Evolutionary conservation across 805 yeast species (phyloP), one percentile per base, ranked within the genome.

Genomic region (Wickerhamomyces queroliae): DNA sequence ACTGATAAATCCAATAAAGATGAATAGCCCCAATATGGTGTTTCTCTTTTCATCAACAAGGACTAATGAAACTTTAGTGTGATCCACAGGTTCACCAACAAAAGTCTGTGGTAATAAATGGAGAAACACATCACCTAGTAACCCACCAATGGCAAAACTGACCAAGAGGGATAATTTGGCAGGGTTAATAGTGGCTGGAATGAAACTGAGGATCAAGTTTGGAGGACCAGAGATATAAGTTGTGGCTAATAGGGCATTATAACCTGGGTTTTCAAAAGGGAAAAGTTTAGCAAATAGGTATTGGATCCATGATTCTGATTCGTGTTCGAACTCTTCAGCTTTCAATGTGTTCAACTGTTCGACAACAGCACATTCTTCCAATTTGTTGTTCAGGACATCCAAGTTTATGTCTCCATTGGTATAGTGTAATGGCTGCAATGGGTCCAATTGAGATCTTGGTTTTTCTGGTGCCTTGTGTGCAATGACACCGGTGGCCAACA

Each of bases 71-170:
- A 63, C 64, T 26, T 54, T 63, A 5, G 54, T 55, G 38, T 66
- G 66, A 36, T 64, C 73, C 33, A 62, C 49, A 2, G 66, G 61
- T 41, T 76, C 78, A 11, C 81, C 79, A 8, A 72, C 62, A 47
- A 78, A 80, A 1, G 80, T 74, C 50, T 80, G 84, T 3, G 93
- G 93, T 35, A 84, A 59, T 42, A 84, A 53, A 57, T 84, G 93
- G 33, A 83, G 56, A 45, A 84, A 80, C 2, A 83, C 78, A 54
- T 83, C 91, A 33, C 91, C 91, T 26, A 84, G 60, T 28, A 84
- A 62, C 1, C 90, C 85, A 33, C 93, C 93, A 35, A 79, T 72
- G 12, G 91, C 90, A 62, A 84, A 83, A 33, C 86, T 67, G 1
- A 83, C 85, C 40, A 83, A 58, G 20, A 74, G 54, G 9, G 77